Base-by-base conservation (phyloP, 2,329 filamentous ascomycete genomes). In the Penicillium sp. region DNA sequence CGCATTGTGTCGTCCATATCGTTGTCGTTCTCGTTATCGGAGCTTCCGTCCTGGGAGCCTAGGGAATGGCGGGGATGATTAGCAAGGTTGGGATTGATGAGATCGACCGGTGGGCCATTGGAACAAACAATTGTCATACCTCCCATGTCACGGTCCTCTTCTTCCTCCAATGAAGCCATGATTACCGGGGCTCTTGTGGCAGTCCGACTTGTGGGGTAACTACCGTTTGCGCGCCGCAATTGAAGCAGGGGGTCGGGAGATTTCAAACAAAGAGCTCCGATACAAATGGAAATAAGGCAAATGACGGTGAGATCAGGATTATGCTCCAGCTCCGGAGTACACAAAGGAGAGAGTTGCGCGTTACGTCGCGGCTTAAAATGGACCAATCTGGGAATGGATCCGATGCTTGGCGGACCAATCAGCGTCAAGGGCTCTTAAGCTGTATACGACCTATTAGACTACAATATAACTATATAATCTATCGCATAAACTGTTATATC, bases 11-110 rank as follows among this genome's bases (percentile, higher is more conserved):
- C 78, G 27, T 80, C 78, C 57, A 74, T 73, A 15, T 57, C 55
- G 36, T 57, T 57, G 5, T 57, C 55, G 17, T 57, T 57, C 54
- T 80, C 78, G 50, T 81, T 80, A 58, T 81, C 78, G 29, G 78
- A 80, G 65, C 75, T 79, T 57, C 76, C 78, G 62, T 80, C 77
- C 67, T 77, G 78, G 43, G 78, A 80, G n/a, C 75, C 77, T 77
- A 65, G 25, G n/a, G 55, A 48, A 49, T 35, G 23, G 17, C 35
- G 15, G 17, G 13, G n/a, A 17, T 25, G 6, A 12, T 57, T 48
- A 57, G 55, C 42, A 25, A 39, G 5, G 35, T 48, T 21, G 12
- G 10, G 13, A 29, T n/a, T 5, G 1, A 55, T 33, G 31, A 33
- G 6, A 5, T 13, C 31, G 31, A 12, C 31, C 17, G n/a, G 45